A percentile compares a stretch with the other conserved stretches of the same genome.
Conservation (phyloP, 768 basidiomycete species). For the Neoboletus magnificus region DNA sequence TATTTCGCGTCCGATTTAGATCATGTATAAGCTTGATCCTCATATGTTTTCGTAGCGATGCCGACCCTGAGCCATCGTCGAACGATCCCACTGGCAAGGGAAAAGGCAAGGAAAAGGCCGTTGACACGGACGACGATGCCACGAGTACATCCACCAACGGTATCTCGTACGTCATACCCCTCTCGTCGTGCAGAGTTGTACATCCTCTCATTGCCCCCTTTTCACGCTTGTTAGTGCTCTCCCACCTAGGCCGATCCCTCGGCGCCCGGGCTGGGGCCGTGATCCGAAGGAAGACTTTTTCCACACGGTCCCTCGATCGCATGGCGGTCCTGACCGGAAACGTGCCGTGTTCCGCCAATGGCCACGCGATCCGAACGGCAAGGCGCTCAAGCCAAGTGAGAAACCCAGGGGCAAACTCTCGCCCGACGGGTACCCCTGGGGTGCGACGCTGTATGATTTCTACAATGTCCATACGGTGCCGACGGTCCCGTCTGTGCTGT, state of each 20-base stretch:
- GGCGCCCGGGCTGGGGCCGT: slow-evolving; percentile 9
- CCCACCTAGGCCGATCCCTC: background rate
- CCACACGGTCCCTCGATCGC: background rate
- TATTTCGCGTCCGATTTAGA: background rate
- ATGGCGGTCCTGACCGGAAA: background rate
- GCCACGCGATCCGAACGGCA: slow-evolving; percentile 25
- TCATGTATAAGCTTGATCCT: background rate
- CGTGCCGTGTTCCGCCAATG: slow-evolving; percentile 24
- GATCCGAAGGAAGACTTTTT: background rate
- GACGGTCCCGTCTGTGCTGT: fast-evolving
- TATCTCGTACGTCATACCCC: background rate
- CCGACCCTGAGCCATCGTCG: background rate
- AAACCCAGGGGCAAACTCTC: slow-evolving; percentile 14
- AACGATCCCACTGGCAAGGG: background rate
- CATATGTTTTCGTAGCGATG: background rate
- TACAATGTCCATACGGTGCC: slow-evolving; percentile 14
- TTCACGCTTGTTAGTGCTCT: background rate
- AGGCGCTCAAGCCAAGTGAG: background rate
- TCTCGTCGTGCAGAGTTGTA: too few species aligned
- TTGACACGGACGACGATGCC: background rate
- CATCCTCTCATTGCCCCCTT: background rate
- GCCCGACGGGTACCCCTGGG: slow-evolving; percentile 25
- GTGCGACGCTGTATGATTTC: slow-evolving; percentile 27
- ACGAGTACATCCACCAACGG: background rate
- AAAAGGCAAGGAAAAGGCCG: background rate